Evolutionary conservation across 1,139 yeast species (phyloP).

Genomic region (Magnusiomyces magnusii): DNA sequence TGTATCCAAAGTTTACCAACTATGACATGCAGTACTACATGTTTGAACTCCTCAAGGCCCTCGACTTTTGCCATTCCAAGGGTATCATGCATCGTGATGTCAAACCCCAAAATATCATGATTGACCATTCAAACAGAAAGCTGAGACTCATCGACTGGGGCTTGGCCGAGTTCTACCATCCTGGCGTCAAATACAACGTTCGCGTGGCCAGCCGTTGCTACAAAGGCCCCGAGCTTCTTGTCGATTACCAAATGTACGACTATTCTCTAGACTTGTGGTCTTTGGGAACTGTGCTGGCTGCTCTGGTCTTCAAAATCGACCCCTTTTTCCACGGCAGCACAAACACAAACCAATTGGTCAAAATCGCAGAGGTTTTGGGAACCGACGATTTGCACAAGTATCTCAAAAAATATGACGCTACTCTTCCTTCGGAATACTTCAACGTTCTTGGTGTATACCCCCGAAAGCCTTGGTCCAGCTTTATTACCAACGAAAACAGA

Average conservation of each 20-base stretch:
- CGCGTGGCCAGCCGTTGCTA: conserved; percentile 97
- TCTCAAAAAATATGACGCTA: conserved; percentile 66
- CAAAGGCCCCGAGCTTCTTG: conserved; percentile 94
- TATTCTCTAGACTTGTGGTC: conserved; percentile 97
- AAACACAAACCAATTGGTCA: conserved; percentile 92
- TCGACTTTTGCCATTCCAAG: conserved; percentile 93
- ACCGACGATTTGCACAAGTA: conserved; percentile 74
- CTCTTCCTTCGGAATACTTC: conserved; percentile 74
- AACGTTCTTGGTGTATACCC: conserved; percentile 67
- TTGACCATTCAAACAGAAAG: conserved; percentile 67
- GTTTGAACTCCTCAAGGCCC: conserved; percentile 78
- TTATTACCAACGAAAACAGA: conserved; percentile 66
- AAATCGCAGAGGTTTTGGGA: conserved; percentile 89
- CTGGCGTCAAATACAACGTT: conserved; percentile 90
- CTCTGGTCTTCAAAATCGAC: conserved; percentile 90
- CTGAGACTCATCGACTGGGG: conserved; percentile 98
- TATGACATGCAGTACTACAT: conserved; percentile 82
- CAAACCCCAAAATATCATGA: conserved; percentile 98
- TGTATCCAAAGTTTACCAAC: conserved; percentile 85
- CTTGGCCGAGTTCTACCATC: conserved; percentile 93
- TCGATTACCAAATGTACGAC: conserved; percentile 90
- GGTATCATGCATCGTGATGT: conserved; percentile 99
- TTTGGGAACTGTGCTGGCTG: conserved; percentile 96
- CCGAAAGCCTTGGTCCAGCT: conserved; percentile 82
- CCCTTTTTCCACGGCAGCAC: conserved; percentile 98